Percentiles rank a stretch among this genome's conserved stretches.
phyloP scores from a whole-genome alignment of 75 land plant genomes.

The Cryptomeria japonica region DNA sequence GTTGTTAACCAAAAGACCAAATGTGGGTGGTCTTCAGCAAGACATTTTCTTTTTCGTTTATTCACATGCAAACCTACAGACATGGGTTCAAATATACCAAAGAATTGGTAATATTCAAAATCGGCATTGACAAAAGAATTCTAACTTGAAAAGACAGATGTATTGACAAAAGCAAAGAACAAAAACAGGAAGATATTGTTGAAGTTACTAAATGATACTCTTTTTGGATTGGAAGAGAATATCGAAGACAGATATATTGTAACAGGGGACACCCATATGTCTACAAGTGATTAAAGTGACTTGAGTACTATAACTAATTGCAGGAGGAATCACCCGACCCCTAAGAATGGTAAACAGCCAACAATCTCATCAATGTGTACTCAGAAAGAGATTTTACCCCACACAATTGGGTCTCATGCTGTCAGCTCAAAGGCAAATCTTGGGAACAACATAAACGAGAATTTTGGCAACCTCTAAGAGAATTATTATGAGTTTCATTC shows the following conservation, averaged over 20 bases:
- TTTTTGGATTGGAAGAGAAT: background rate
- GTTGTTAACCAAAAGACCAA: background rate
- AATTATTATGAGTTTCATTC: background rate
- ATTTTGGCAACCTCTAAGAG: background rate
- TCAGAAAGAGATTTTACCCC: background rate
- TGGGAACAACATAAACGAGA: background rate
- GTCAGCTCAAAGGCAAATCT: background rate
- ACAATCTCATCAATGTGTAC: background rate
- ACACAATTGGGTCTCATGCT: background rate
- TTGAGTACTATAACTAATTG: background rate
- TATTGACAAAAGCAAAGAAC: background rate
- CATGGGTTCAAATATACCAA: no score
- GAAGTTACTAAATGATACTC: background rate
- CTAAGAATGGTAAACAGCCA: background rate
- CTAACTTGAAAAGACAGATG: background rate
- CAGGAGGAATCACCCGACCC: background rate
- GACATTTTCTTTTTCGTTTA: background rate
- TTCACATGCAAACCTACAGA: no score
- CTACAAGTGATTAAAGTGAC: background rate
- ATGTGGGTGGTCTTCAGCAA: background rate
- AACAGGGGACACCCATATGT: constrained; percentile 35
- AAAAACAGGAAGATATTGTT: background rate
- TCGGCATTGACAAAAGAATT: background rate
- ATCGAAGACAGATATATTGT: no score
- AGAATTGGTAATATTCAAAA: no score